These are phyloP conservation scores for Choiromyces venosus DNA, from an alignment of 495 filamentous ascomycete species.

Conservation along the genomic window DNA sequence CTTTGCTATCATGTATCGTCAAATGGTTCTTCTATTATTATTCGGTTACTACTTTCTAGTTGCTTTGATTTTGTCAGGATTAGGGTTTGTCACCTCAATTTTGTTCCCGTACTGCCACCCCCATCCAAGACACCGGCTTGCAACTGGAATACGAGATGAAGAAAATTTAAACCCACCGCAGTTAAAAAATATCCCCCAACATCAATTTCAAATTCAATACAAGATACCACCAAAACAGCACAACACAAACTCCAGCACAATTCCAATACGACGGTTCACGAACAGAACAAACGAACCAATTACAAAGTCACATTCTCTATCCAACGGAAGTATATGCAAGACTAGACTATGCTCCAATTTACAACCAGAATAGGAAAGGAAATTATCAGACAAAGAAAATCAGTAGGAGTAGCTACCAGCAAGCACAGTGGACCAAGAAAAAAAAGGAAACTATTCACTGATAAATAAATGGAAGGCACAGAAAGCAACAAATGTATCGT, in stretches of 20 bases:
- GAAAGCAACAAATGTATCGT: background rate
- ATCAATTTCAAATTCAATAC: background rate
- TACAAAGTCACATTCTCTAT: background rate
- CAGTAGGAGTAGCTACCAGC: background rate
- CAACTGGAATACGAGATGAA: background rate
- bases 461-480: background rate
- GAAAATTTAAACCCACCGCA: background rate
- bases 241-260: background rate
- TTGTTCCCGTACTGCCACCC: no score
- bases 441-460: background rate
- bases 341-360: background rate
- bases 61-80: no score
- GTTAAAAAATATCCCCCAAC: background rate
- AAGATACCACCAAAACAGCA: background rate
- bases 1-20: no score
- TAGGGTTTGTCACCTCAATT: no score
- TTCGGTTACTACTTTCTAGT: no score
- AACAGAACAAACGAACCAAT: background rate
- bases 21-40: no score
- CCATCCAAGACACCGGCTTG: background rate
- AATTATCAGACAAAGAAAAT: background rate
- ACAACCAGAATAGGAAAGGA: background rate
- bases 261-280: background rate
- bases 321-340: background rate
- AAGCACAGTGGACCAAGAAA: background rate